Conservation (phyloP, 164 flowering plant genomes). For the Umbilicus rupestris region DNA sequence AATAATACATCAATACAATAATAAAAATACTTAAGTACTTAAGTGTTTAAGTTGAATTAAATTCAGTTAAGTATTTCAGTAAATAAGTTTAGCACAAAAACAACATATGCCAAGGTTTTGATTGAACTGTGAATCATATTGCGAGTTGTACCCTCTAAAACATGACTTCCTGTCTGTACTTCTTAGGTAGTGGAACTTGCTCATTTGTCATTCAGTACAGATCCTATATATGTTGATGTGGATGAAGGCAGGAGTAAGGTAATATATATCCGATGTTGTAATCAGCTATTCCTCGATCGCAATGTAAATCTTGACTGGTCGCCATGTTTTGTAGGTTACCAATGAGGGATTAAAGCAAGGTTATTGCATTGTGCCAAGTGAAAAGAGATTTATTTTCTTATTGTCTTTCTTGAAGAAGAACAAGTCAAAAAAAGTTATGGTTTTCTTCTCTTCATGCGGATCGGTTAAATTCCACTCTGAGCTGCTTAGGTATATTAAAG, state of each 20-base stretch:
- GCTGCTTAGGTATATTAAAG: slow-evolving; percentile 62
- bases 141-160: not conserved
- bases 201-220: slow-evolving; percentile 63
- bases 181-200: slow-evolving; percentile 92
- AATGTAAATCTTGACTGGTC: not conserved
- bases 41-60: too few species aligned
- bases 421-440: slow-evolving; percentile 88
- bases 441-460: slow-evolving; percentile 91
- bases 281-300: not conserved
- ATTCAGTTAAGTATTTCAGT: too few species aligned
- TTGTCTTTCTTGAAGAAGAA: slow-evolving; percentile 84
- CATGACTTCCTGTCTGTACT: not conserved
- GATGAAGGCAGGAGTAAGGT: slow-evolving; percentile 90
- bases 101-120: too few species aligned
- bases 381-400: slow-evolving; percentile 64
- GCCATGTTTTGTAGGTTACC: slow-evolving; percentile 53
- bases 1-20: too few species aligned
- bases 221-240: slow-evolving; percentile 78
- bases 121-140: not conserved
- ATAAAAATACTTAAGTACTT: too few species aligned
- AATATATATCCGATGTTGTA: not conserved
- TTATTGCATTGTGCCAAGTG: slow-evolving; percentile 73
- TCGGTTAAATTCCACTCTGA: slow-evolving; percentile 90
- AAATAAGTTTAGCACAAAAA: too few species aligned
- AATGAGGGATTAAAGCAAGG: slow-evolving; percentile 95